Percentiles rank a stretch among this genome's conserved stretches.
Conservation (phyloP, 495 filamentous ascomycete genomes). For the Xylaria curta region DNA sequence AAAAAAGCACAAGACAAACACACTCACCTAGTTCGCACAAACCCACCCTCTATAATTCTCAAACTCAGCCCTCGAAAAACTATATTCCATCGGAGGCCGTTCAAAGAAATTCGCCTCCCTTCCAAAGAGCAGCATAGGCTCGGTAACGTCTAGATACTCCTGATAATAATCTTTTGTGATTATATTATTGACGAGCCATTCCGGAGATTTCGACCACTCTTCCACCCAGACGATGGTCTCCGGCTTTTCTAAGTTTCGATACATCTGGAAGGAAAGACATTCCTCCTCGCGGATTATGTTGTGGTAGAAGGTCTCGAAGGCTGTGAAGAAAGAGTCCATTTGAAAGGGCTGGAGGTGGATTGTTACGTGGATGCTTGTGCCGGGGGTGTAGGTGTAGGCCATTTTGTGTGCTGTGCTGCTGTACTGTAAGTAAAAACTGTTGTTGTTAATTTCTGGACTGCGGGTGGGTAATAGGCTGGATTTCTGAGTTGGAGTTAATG, state of each 20-base stretch:
- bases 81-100: slow-evolving; percentile 12
- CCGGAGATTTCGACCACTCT: slow-evolving; percentile 42
- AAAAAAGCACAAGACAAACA: too few species aligned
- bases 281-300: slow-evolving; percentile 50
- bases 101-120: slow-evolving; percentile 46
- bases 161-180: slow-evolving; percentile 57
- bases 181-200: slow-evolving; percentile 40
- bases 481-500: background rate
- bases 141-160: slow-evolving; percentile 52
- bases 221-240: slow-evolving; percentile 53
- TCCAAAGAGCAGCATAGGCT: slow-evolving; percentile 55
- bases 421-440: background rate
- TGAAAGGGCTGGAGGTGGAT: too few species aligned
- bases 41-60: too few species aligned
- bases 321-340: too few species aligned
- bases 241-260: slow-evolving; percentile 43
- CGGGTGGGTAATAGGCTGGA: background rate
- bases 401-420: background rate
- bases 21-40: too few species aligned
- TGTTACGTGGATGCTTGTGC: slow-evolving; percentile 47
- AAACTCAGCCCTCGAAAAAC: too few species aligned
- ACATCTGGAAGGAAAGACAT: slow-evolving; percentile 56
- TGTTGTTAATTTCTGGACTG: background rate
- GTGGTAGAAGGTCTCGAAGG: slow-evolving; percentile 47
- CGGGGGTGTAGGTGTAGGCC: background rate